Conservation (phyloP, 495 filamentous ascomycete species). For the Chaetomidium leptoderma region DNA sequence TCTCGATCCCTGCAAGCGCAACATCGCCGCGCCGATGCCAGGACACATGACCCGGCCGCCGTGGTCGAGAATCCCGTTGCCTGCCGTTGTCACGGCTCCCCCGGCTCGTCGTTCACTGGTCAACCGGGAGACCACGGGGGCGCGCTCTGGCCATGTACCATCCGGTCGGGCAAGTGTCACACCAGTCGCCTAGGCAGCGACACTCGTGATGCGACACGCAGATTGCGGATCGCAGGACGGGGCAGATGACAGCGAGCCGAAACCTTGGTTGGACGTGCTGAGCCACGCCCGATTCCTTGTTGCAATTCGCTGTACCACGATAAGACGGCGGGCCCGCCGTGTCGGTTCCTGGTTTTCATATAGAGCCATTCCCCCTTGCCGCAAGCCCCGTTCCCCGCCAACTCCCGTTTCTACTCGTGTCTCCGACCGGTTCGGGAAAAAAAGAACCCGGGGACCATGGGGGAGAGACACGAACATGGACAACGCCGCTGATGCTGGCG, state of each 20-base stretch:
- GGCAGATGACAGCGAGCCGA: background rate
- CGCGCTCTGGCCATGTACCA: conserved; percentile 3
- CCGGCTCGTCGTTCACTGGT: background rate
- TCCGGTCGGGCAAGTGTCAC: conserved; percentile 13
- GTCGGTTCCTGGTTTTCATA: conserved; percentile 6
- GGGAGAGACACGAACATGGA: conserved; percentile 4
- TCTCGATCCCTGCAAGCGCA: conserved; percentile 1
- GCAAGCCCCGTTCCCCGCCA: conserved; percentile 8
- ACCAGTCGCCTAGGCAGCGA: conserved; percentile 4
- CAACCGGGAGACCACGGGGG: background rate
- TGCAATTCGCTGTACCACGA: conserved; percentile 21
- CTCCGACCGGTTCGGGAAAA: background rate
- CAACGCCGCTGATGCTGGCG: conserved; percentile 3
- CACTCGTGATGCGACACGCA: background rate
- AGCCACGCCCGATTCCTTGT: conserved; percentile 11
- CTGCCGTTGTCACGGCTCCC: background rate
- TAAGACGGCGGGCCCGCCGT: conserved; percentile 19
- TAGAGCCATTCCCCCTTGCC: conserved; percentile 8
- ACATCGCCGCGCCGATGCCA: background rate
- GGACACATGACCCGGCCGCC: background rate
- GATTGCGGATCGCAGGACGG: background rate
- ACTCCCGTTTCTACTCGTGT: background rate
- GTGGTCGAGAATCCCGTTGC: background rate
- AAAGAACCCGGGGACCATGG: background rate
- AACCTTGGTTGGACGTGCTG: conserved; percentile 14